Evolutionary conservation across 768 basidiomycete genomes (phyloP), one percentile per base, ranked within the genome.

Genomic region (Hydnomerulius pinastri): DNA sequence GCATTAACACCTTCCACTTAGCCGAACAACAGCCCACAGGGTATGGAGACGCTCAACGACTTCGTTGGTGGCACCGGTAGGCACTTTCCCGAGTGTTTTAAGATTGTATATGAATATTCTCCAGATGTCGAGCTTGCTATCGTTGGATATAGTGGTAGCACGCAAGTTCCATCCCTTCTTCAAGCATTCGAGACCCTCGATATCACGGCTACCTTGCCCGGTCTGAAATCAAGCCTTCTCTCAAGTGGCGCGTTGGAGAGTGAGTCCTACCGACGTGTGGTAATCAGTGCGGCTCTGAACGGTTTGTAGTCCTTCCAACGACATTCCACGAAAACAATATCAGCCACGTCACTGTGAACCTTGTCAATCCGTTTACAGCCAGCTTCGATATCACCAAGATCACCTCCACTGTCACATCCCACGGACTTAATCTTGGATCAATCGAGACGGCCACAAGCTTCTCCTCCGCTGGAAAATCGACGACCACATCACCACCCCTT

Each of bases 351-450:
- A 77, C 75, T 7, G 85, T 88, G 28, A 65, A 73, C 24, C 73
- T 90, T 25, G 72, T 63, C 39, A 89, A 90, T 62, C 87, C 86
- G 4, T 90, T 90, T 69, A 82, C 79, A 5, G 71, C 83, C 2
- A 69, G 72, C 20, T 73, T 90, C 30, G 64, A 70, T 24, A 80
- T 90, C 52, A 85, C 80, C 3, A 68, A 72, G 39, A 79, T 89
- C 46, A 67, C 72, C 23, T 84, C 85, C 3, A 80, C 72, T n/a
- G 80, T 90, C 36, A 75, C 75, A 8, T 77, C 79, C 8, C 81
- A 79, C 47, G 86, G 84, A 1, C 78, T 90, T 48, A 61, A 62
- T 12, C 73, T 90, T 28, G 87, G 87, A 1, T 76, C 73, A 18
- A 89, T 90, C 54, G 69, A 77, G 41, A 75, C 78, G 8, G 56